Evolutionary conservation across 2,329 filamentous ascomycete genomes (phyloP), one percentile per base, ranked within the genome.

Genomic region (Botrytis pseudocinerea): DNA sequence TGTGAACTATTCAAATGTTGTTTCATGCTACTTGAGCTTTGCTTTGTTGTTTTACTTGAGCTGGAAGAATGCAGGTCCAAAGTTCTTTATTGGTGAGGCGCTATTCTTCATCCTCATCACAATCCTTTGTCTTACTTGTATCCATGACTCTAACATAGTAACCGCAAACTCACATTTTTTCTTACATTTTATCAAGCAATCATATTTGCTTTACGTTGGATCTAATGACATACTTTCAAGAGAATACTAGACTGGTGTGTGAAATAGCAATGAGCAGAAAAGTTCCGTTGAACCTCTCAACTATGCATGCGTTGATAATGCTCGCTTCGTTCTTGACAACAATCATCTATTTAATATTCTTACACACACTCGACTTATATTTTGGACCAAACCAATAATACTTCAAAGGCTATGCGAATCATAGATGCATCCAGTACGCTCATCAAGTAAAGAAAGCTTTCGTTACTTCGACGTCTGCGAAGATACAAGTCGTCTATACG

Each of bases 361-460:
- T 20, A 51, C n/a, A 51, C n/a, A 2, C 12, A 51, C 48, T n/a
- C 48, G 16, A 51, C 25, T n/a, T 5, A 12, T 7, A n/a, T 2
- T 51, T 25, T 12, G 25, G 12, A 51, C 7, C 12, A 51, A 51
- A 12, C 0, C 25, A n/a, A 51, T 16, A n/a, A 1, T 51, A n/a
- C n/a, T 9, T 51, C 48, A 20, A 4, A n/a, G 25, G 8, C 4
- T n/a, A 16, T n/a, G n/a, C 12, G 12, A 51, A 7, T 16, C 6
- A n/a, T 51, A 0, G 48, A 51, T 51, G 5, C 48, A n/a, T 51
- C 1, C 12, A 51, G 25, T 10, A 0, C 0, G 2, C 10, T 7
- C 2, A 7, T 14, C 25, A 51, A 51, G 48, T 16, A 51, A 1
- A 51, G 1, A 7, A 51, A 51, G 0, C n/a, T 2, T 7, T 51